Conservation (phyloP, 2,329 filamentous ascomycete species). For the Trematosphaeria pertusa region DNA sequence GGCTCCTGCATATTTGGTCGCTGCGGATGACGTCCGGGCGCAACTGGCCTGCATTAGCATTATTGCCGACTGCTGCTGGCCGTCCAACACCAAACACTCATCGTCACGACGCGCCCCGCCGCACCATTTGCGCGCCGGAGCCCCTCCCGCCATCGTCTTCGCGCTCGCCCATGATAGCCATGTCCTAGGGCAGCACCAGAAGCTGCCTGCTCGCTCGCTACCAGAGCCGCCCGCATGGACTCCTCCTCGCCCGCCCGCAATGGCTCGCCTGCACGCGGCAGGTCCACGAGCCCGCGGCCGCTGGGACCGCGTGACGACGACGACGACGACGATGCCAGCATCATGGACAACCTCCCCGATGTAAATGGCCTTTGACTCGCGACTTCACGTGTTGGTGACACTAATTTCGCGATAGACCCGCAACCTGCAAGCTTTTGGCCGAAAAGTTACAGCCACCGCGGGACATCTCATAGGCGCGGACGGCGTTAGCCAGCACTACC, state of each 20-base stretch:
- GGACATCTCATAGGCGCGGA: slow-evolving; percentile 78
- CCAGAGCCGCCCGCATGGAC: slow-evolving; percentile 39
- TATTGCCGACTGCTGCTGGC: too few relatives aligned
- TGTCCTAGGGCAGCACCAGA: slow-evolving; percentile 11
- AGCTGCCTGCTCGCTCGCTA: slow-evolving; percentile 6
- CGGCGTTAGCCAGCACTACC: slow-evolving; percentile 71
- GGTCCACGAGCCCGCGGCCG: slow-evolving; percentile 42
- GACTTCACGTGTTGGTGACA: slow-evolving; percentile 13
- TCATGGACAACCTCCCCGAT: slow-evolving; percentile 42
- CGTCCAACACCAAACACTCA: slow-evolving; percentile 22
- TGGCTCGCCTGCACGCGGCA: slow-evolving; percentile 38
- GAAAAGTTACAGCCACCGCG: slow-evolving; percentile 94
- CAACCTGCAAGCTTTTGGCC: slow-evolving; percentile 88
- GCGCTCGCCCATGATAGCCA: slow-evolving; percentile 5
- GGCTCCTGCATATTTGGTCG: neutral
- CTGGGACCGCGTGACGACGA: slow-evolving; percentile 22
- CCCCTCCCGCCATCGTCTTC: neutral
- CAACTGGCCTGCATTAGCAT: too few relatives aligned
- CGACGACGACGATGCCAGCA: slow-evolving; percentile 38
- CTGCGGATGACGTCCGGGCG: slow-evolving; percentile 4
- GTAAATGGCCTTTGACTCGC: slow-evolving; percentile 24
- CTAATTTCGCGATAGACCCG: slow-evolving; percentile 67
- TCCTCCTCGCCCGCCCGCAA: slow-evolving; percentile 35
- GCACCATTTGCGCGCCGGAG: neutral
- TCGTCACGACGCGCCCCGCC: slow-evolving; percentile 19